A percentile compares a stretch with the other conserved stretches of the same genome.
Conservation (phyloP, 345 rosid genomes). For the Euclidium syriacum region DNA sequence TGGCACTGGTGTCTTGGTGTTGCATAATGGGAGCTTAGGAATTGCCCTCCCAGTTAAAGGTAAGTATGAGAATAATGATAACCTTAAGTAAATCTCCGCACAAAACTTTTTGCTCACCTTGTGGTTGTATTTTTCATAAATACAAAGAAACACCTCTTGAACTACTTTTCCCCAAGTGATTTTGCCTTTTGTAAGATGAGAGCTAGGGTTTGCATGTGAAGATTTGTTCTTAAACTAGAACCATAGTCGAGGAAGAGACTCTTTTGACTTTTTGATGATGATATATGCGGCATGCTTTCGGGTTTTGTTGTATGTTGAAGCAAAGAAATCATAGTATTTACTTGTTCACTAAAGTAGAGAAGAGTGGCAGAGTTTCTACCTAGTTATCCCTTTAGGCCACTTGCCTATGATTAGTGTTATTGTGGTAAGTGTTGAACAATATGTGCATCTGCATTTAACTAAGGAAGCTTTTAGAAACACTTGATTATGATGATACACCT, state of each 20-base stretch:
- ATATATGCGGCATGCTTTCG: not conserved
- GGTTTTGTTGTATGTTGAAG: not conserved
- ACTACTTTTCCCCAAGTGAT: too few relatives aligned
- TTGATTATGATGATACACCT: not conserved
- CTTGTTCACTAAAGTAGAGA: not conserved
- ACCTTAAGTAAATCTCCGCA: too few relatives aligned
- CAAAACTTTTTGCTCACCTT: too few relatives aligned
- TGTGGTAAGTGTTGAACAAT: not conserved
- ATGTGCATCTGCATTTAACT: slow-evolving; percentile 1
- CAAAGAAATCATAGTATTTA: not conserved
- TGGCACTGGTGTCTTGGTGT: slow-evolving; percentile 2
- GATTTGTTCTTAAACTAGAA: not conserved
- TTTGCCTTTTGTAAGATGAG: too few relatives aligned
- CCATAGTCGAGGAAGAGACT: not conserved
- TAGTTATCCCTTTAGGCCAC: not conserved
- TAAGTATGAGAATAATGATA: too few relatives aligned
- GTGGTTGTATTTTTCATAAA: too few relatives aligned
- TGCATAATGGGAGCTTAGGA: not conserved
- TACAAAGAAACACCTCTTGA: too few relatives aligned
- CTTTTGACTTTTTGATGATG: not conserved
- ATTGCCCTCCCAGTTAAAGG: not conserved
- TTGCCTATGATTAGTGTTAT: too few relatives aligned
- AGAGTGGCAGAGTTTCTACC: not conserved
- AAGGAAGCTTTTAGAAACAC: not conserved
- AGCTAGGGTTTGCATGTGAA: slow-evolving; percentile 2